Base-by-base conservation (phyloP, 352 stramenopile genomes). In the Phytophthora ramorum region DNA sequence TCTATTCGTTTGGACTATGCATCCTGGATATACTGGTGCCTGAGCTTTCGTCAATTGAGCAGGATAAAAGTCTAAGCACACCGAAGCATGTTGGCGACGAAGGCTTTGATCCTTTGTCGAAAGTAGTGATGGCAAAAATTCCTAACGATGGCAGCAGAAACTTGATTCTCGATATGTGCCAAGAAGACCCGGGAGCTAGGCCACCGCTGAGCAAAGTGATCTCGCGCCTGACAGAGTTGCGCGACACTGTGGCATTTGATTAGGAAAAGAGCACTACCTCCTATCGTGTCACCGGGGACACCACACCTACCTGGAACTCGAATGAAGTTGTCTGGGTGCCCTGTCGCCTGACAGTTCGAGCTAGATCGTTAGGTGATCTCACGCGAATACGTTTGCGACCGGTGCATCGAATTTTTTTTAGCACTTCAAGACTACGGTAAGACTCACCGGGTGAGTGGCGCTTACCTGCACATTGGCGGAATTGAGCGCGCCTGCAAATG, bases 1-100 rank as follows among this genome's bases (percentile, higher is more conserved):
- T 77, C 28, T 77, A 69, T 52, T 77, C 69, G 5, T 69, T 77
- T 40, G 69, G 58, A 0, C 26, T 77, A 2, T 77, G 69, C 16
- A 55, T 77, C 5, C 34, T 73, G 40, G 69, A 77, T 22, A 58
- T 61, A 2, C 45, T 77, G 17, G 58, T 71, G 38, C 52, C 65
- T 30, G 0, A 43, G 13, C 13, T 59, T 3, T 63, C 58, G 10
- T 73, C 65, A 4, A 58, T 59, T 35, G 19, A 1, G 14, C 10
- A 10, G 13, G 10, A 65, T 2, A 20, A 35, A 9, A 43, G 12
- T 12, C 26, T 22, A 37, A 17, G 22, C 35, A 26, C 17, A 10
- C 3, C n/a, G 2, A 60, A 66, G 14, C 43, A 38, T 38, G 30
- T 69, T 20, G 52, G 61, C 2, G 61, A 69, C 0, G 35, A 38